phyloP scores from a whole-genome alignment of 352 stramenopile species.

The Pythium sp. region DNA sequence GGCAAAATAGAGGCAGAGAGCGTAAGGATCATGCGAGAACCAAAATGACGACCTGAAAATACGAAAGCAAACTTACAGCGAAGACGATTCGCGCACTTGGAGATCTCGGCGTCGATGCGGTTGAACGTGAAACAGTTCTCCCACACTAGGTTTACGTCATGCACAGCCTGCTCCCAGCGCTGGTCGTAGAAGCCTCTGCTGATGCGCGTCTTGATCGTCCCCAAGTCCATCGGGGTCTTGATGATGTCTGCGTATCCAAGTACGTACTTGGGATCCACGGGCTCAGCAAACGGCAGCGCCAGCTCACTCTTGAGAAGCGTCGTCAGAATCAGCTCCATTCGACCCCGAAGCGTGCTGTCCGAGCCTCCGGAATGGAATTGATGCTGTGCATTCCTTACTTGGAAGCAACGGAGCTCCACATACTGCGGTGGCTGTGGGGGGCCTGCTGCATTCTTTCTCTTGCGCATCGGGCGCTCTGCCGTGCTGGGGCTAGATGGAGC shows the following conservation, averaged over 20 bases:
- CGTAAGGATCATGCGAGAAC: neutral
- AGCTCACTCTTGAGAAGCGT: slow-evolving; percentile 67
- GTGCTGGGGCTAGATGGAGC: slow-evolving; percentile 15
- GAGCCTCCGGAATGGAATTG: slow-evolving; percentile 26
- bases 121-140: slow-evolving; percentile 87
- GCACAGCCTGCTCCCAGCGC: slow-evolving; percentile 48
- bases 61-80: slow-evolving; percentile 51
- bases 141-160: slow-evolving; percentile 78
- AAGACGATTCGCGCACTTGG: slow-evolving; percentile 69
- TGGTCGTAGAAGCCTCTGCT: slow-evolving; percentile 56
- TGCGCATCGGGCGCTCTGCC: slow-evolving; percentile 33
- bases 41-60: too few species aligned
- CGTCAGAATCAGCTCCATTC: slow-evolving; percentile 61
- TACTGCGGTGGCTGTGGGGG: slow-evolving; percentile 24
- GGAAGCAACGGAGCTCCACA: slow-evolving; percentile 58
- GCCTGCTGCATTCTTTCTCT: slow-evolving; percentile 27
- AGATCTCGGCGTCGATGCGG: slow-evolving; percentile 73
- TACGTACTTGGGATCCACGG: slow-evolving; percentile 66
- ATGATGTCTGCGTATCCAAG: slow-evolving; percentile 71
- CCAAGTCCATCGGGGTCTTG: slow-evolving; percentile 89
- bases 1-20: neutral
- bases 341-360: slow-evolving; percentile 50
- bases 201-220: slow-evolving; percentile 85
- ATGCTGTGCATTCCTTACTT: slow-evolving; percentile 30
- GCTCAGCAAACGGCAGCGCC: slow-evolving; percentile 59